Conservation (phyloP, 2,329 filamentous ascomycete species). For the Purpureocillium takamizusanense region DNA sequence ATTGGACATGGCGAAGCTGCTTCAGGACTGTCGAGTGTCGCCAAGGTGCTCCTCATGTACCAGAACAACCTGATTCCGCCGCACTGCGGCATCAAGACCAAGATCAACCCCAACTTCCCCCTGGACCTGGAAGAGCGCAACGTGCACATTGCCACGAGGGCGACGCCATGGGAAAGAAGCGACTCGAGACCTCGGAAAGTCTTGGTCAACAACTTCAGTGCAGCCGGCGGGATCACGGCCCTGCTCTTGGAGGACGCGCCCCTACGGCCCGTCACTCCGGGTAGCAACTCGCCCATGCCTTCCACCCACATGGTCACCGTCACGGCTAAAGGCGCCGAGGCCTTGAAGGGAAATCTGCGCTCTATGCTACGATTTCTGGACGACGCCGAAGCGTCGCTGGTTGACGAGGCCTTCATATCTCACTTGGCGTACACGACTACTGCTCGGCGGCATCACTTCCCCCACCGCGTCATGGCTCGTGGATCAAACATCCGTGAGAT, state of each 20-base stretch:
- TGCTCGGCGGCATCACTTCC: conserved; percentile 14
- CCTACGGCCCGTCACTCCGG: neutral
- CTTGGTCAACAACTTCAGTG: conserved; percentile 44
- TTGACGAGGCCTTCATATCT: too few species aligned
- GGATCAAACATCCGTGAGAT: neutral
- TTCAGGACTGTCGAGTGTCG: conserved; percentile 29
- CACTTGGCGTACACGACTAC: conserved; percentile 31
- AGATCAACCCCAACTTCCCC: conserved; percentile 34
- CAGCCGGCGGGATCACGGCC: conserved; percentile 50
- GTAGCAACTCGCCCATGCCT: too few species aligned
- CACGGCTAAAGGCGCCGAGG: too few species aligned
- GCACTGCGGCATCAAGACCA: conserved; percentile 43
- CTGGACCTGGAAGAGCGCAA: conserved; percentile 29
- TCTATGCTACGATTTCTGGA: too few species aligned
- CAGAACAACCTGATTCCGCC: conserved; percentile 37
- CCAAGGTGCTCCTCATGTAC: conserved; percentile 41
- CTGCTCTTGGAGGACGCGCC: conserved; percentile 55
- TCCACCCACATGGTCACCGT: too few species aligned
- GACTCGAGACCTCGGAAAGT: conserved; percentile 20
- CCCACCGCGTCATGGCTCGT: neutral
- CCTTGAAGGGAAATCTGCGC: too few species aligned
- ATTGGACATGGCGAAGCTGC: conserved; percentile 40
- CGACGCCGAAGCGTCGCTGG: too few species aligned
- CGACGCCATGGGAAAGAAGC: conserved; percentile 21
- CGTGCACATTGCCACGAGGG: conserved; percentile 26